phyloP scores from a whole-genome alignment of 371 early-diverging fungal genomes.

The Batrachochytrium dendrobatidis region DNA sequence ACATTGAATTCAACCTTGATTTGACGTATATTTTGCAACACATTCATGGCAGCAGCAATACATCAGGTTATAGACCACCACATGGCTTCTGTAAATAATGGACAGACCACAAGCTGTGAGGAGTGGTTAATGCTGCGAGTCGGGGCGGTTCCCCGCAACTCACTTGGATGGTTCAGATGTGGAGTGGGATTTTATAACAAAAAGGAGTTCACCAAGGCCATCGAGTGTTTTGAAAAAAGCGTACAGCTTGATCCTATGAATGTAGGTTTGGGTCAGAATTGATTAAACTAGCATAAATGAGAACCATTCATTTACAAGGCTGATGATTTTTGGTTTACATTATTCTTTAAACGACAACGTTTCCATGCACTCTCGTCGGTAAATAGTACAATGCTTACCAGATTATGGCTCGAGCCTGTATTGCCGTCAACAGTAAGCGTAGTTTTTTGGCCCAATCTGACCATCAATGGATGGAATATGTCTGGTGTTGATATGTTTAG shows the following conservation, averaged over 20 bases:
- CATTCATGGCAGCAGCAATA: neutral
- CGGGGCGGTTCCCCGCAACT: slow-evolving; percentile 43
- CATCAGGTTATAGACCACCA: neutral
- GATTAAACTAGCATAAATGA: neutral
- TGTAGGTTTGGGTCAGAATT: slow-evolving; percentile 15
- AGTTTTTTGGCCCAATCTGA: neutral
- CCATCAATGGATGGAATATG: neutral
- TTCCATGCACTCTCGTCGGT: neutral
- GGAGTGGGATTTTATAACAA: slow-evolving; percentile 54
- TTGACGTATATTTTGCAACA: no score
- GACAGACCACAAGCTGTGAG: slow-evolving; percentile 21
- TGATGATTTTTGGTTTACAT: no score
- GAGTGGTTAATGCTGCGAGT: slow-evolving; percentile 49
- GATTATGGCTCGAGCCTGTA: slow-evolving; percentile 50
- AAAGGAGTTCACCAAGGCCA: slow-evolving; percentile 43
- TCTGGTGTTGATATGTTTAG: no score
- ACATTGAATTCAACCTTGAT: no score
- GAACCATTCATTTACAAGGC: no score
- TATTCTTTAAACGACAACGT: no score
- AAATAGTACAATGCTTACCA: slow-evolving; percentile 48
- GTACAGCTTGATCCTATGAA: slow-evolving; percentile 45
- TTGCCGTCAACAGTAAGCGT: slow-evolving; percentile 42
- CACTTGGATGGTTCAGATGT: slow-evolving; percentile 50
- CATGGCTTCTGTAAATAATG: no score
- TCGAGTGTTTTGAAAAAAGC: slow-evolving; percentile 48